Base-by-base conservation (phyloP, 495 filamentous ascomycete genomes). In the Cairneyella variabilis region DNA sequence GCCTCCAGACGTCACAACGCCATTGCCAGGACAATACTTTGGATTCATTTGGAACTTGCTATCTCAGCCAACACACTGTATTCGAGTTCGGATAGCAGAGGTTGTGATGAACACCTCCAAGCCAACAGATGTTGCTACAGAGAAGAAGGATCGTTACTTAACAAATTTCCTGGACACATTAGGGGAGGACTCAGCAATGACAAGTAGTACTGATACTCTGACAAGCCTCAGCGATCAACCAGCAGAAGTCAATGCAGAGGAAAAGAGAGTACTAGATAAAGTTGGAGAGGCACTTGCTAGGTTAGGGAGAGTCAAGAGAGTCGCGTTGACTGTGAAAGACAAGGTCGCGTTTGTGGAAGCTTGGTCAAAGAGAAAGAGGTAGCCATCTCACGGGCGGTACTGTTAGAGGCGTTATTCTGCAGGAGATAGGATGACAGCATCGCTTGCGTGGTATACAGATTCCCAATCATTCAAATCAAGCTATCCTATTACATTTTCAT, bases 201-300 rank as follows among this genome's bases (percentile, higher is more conserved):
- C 41, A 57, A 66, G 54, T 55, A 66, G 57, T 57, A 52, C 63
- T 23, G 69, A 66, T 39, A 70, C 55, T 39, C 38, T 64, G 63
- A 64, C 23, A 56, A 66, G 39, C 18, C 59, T 65, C 18, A 71
- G 65, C 12, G 71, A 71, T 36, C 62, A 61, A 6, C 57, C 27
- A 14, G 74, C 66, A 3, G 69, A 70, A 0, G 54, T 79, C 7
- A 83, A 72, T 14, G 57, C 62, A 16, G 75, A 78, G 32, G 86
- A 93, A 61, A 76, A 73, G 58, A 69, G 69, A 41, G 64, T 91
- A 25, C 65, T 91, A 47, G 86, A 96, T 58, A 74, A 78, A 14
- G 81, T 97, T 11, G 88, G 80, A 1, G 93, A 97, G 37, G 83
- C 90, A 12, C 70, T 99, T 43, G 92, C 95, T n/a, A 72, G 92